Base-by-base conservation (phyloP, 2,329 filamentous ascomycete species). In the Neofusicoccum ribis region DNA sequence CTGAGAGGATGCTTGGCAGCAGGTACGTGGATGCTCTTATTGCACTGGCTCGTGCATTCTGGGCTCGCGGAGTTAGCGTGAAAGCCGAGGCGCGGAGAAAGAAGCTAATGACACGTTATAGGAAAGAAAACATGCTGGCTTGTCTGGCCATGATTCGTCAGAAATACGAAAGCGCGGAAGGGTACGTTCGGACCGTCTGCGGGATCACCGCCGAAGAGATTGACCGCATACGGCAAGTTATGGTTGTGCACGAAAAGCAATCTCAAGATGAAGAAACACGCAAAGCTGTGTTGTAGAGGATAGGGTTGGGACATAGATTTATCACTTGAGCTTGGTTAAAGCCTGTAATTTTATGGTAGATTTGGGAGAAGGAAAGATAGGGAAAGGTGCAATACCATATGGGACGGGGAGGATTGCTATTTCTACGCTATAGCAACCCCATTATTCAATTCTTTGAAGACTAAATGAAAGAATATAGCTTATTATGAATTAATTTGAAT, bases 121-220 rank as follows among this genome's bases (percentile, higher is more conserved):
- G 73, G 71, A 85, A 82, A 70, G 56, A 60, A n/a, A 60, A 46
- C 11, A 87, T 88, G 81, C 58, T 80, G 15, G 78, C 75, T 4
- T 80, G 79, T 46, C 69, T 87, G 63, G 75, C 82, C 58, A 84
- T 87, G 79, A 78, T 92, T 52, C 80, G 84, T 54, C 76, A 80
- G 34, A 81, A 84, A 67, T 90, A 87, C 77, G 89, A 88, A 2
- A 85, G 88, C 2, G 82, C 85, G 2, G 88, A 91, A 72, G 77
- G 77, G 14, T 93, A 91, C 76, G 79, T 91, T 68, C 78, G 80
- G 63, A 78, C 84, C 14, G 76, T 84, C 37, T 88, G 88, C 71
- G 83, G 87, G 12, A 72, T 92, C 41, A 82, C 80, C 1, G 80
- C 82, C 39, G 82, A 80, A 5, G 84, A 86, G 67, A 80, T 92